Conservation (phyloP, 257 asterid genomes). For the Solanum sitiens region DNA sequence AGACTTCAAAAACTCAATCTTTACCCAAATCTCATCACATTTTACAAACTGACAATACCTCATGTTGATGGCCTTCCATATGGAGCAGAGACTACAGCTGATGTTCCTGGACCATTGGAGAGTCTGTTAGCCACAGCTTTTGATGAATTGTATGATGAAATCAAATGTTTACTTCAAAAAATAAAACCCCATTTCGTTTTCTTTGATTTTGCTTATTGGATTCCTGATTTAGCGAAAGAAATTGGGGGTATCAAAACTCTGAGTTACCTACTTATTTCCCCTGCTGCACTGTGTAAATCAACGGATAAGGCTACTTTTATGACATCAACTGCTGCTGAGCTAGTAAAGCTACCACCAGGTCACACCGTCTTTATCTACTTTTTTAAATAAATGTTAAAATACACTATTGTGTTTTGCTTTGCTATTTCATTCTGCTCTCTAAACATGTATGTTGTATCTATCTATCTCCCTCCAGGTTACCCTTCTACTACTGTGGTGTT, state of each 20-base stretch:
- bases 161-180: constrained; percentile 11
- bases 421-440: no score
- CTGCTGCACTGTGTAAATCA: no score
- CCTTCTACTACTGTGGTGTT: no score
- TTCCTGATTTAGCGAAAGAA: constrained; percentile 27
- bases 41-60: constrained; percentile 35
- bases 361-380: no score
- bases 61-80: constrained; percentile 44
- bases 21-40: constrained; percentile 21
- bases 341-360: no score
- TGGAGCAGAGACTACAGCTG: constrained; percentile 37
- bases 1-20: constrained; percentile 20
- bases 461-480: no score
- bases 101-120: constrained; percentile 5
- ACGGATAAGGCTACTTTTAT: no score
- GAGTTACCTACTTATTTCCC: background rate
- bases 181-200: constrained; percentile 32
- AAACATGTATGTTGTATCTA: no score
- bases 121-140: constrained; percentile 26
- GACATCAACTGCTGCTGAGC: no score
- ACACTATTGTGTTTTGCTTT: no score
- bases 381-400: no score
- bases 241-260: constrained; percentile 28
- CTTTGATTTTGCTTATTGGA: constrained; percentile 40
- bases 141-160: constrained; percentile 23